These are phyloP conservation scores for Babesia bovis DNA, from an alignment of 169 alveolate species.

Conservation along the genomic window DNA sequence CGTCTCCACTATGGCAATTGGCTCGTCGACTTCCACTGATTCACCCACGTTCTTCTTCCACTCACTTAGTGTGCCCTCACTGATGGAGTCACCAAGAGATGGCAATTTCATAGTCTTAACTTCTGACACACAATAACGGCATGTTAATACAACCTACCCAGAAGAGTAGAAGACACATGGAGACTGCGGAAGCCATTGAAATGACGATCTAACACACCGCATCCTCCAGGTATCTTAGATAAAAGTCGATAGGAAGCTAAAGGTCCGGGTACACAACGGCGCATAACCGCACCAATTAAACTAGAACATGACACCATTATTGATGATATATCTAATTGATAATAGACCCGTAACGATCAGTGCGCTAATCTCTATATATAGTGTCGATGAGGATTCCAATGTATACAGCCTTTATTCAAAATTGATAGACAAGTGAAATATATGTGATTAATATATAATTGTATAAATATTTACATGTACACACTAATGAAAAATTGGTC, in stretches of 20 bases:
- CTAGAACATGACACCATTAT: too few relatives aligned
- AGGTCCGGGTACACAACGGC: background rate
- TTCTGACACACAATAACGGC: conserved; percentile 3
- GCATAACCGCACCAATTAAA: background rate
- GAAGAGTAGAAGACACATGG: conserved; percentile 4
- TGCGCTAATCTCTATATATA: too few relatives aligned
- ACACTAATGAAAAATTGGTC: too few relatives aligned
- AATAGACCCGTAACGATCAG: too few relatives aligned
- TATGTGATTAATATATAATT: too few relatives aligned
- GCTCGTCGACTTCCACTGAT: conserved; percentile 87
- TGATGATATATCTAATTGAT: too few relatives aligned
- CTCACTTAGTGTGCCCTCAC: conserved; percentile 81
- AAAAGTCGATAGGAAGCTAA: background rate
- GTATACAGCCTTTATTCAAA: too few relatives aligned
- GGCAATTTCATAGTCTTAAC: conserved; percentile 76
- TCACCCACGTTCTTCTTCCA: conserved; percentile 88
- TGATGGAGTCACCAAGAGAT: conserved; percentile 84
- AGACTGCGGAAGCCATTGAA: background rate
- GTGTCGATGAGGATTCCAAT: too few relatives aligned
- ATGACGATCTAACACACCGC: background rate
- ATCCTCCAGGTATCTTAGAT: background rate
- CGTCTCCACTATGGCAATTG: conserved; percentile 91
- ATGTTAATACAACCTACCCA: background rate
- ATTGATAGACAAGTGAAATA: too few relatives aligned
- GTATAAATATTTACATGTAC: too few relatives aligned